Evolutionary conservation across 805 yeast genomes (phyloP).

Genomic region (Myxozyma vanderwaltii): DNA sequence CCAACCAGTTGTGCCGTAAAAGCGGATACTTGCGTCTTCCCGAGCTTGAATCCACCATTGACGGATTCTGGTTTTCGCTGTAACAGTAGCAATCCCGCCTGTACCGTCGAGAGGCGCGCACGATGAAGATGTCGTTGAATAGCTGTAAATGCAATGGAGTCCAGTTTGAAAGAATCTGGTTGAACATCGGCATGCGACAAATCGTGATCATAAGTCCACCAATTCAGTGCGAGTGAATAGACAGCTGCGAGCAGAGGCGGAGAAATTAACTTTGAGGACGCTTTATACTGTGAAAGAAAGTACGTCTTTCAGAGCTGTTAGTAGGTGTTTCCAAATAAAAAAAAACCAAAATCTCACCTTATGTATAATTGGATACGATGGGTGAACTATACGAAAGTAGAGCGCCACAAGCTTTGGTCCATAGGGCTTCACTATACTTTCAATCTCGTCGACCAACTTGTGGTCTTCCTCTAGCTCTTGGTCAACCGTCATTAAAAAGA

Average conservation of each 20-base stretch:
- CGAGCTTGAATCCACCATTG: slow-evolving; percentile 21
- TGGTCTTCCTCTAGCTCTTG: slow-evolving; percentile 29
- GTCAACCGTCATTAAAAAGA: slow-evolving; percentile 37
- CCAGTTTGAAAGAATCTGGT: slow-evolving; percentile 31
- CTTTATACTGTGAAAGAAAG: slow-evolving; percentile 29
- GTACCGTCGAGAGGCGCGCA: slow-evolving; percentile 45
- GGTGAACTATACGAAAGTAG: slow-evolving; percentile 37
- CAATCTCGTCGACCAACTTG: slow-evolving; percentile 31
- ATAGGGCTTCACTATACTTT: slow-evolving; percentile 32
- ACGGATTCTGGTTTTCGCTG: slow-evolving; percentile 33
- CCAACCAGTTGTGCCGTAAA: slow-evolving; percentile 38
- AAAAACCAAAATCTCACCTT: slow-evolving; percentile 17
- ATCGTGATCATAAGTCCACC: slow-evolving; percentile 37
- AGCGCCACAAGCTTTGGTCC: slow-evolving; percentile 34
- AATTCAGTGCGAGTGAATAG: slow-evolving; percentile 35
- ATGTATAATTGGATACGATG: slow-evolving; percentile 38
- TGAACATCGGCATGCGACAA: slow-evolving; percentile 31
- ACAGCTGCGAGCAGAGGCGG: slow-evolving; percentile 38
- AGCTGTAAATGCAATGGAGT: slow-evolving; percentile 31
- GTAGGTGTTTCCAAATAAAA: neutral
- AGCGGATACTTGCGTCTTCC: slow-evolving; percentile 34
- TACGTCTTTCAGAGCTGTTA: slow-evolving; percentile 11
- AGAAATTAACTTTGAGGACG: slow-evolving; percentile 30
- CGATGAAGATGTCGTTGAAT: slow-evolving; percentile 33
- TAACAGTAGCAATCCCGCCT: slow-evolving; percentile 43